Evolutionary conservation across 2,329 filamentous ascomycete species (phyloP), one percentile per base, ranked within the genome.

Genomic region (Tolypocladium pustulatum): DNA sequence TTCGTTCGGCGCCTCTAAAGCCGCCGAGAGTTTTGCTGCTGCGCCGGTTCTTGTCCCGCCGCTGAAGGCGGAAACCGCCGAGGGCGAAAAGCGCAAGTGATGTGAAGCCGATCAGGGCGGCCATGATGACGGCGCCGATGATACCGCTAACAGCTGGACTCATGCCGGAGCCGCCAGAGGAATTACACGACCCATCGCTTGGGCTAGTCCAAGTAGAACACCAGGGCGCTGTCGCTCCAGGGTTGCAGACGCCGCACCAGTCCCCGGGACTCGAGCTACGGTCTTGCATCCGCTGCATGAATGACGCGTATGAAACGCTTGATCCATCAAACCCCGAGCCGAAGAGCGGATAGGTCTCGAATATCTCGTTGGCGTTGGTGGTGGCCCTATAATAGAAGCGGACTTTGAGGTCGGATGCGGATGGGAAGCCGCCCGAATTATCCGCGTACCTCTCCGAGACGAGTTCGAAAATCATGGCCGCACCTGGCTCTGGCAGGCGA

Each of bases 401-500:
- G 5, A 86, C 77, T 59, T 71, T 75, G 20, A 85, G 70, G 25
- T 79, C 72, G 12, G 73, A 65, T 0, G 63, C 58, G 2, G 62
- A 54, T 0, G 76, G 75, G 59, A 60, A 57, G 17, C 38, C 22
- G 13, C 30, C 53, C n/a, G 41, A 49, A 60, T 30, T 32, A 63
- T 62, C 46, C 63, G 57, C 57, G 60, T 32, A n/a, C 22, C 13
- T 40, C 20, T 69, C 62, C 13, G 71, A 69, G 38, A 76, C 69
- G 22, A 86, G 70, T 73, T 96, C 91, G 68, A 94, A 91, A 0
- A 82, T 76, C 80, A 96, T 87, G 46, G 83, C 81, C 1, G 85
- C 86, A 0, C 90, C 91, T 41, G 91, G 90, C 63, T 86, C 80
- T 0, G 88, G 85, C 17, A 84, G 60, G 2, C 60, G 62, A 4